A percentile compares a stretch with the other conserved stretches of the same genome.
These are phyloP conservation scores for Brasilioporus rufonigricans DNA, from an alignment of 768 basidiomycete species.

Conservation along the genomic window DNA sequence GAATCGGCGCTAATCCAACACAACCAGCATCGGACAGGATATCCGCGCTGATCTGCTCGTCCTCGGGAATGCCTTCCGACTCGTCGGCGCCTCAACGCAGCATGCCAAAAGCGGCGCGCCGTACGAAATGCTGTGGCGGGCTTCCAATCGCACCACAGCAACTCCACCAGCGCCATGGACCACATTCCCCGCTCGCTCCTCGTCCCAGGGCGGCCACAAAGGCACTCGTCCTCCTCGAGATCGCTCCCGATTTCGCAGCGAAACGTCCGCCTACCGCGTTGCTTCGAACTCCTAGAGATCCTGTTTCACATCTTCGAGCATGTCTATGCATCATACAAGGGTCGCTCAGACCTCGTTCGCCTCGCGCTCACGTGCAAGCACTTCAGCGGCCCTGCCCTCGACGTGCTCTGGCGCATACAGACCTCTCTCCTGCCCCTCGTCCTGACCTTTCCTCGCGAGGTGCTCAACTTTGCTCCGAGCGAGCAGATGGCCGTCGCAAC, in stretches of 20 bases:
- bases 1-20: slow-evolving; percentile 1
- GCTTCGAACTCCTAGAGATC: slow-evolving; percentile 21
- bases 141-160: background rate
- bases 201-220: background rate
- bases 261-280: background rate
- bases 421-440: slow-evolving; percentile 17
- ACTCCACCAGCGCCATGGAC: background rate
- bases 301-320: slow-evolving; percentile 16
- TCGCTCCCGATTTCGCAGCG: background rate
- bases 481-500: slow-evolving; percentile 15
- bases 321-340: slow-evolving; percentile 3
- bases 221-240: background rate
- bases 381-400: slow-evolving; percentile 19
- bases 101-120: background rate
- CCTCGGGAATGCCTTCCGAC: background rate
- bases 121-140: slow-evolving; percentile 2
- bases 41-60: background rate
- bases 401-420: slow-evolving; percentile 23
- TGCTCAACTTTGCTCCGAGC: slow-evolving; percentile 15
- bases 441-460: slow-evolving; percentile 15
- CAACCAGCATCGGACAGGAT: too few relatives aligned
- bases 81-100: background rate
- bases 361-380: slow-evolving; percentile 19
- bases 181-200: background rate
- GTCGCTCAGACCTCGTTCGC: slow-evolving; percentile 12